Evolutionary conservation across 2,329 filamentous ascomycete genomes (phyloP).

Genomic region (Fusarium oligoseptatum): DNA sequence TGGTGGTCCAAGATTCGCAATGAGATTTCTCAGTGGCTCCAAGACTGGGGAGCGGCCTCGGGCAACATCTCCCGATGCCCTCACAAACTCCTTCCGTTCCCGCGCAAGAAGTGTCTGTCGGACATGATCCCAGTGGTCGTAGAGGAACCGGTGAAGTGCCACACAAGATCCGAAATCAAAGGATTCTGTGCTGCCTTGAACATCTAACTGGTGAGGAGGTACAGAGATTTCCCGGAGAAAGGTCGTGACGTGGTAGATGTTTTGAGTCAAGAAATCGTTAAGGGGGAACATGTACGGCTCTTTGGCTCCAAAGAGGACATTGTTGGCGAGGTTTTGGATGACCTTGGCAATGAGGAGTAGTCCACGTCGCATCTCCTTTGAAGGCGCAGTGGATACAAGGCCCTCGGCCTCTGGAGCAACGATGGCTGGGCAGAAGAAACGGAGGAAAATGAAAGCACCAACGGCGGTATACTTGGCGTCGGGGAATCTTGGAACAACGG

Average conservation of each 20-base stretch:
- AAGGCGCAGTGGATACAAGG: slow-evolving; percentile 70
- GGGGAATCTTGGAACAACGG: slow-evolving; percentile 74
- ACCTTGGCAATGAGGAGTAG: slow-evolving; percentile 78
- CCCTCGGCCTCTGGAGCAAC: slow-evolving; percentile 78
- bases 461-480: slow-evolving; percentile 81
- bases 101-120: slow-evolving; percentile 72
- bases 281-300: slow-evolving; percentile 80
- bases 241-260: slow-evolving; percentile 76
- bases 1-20: slow-evolving; percentile 75
- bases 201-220: slow-evolving; percentile 61
- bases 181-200: slow-evolving; percentile 59
- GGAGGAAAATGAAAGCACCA: slow-evolving; percentile 77
- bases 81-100: slow-evolving; percentile 69
- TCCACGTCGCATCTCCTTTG: slow-evolving; percentile 77
- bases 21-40: slow-evolving; percentile 71
- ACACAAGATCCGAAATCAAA: slow-evolving; percentile 81
- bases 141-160: slow-evolving; percentile 75
- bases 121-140: slow-evolving; percentile 79
- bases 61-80: slow-evolving; percentile 66
- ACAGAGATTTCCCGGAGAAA: slow-evolving; percentile 77
- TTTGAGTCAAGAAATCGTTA: slow-evolving; percentile 76
- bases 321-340: slow-evolving; percentile 79
- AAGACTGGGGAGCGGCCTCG: slow-evolving; percentile 69
- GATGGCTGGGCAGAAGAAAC: slow-evolving; percentile 80
- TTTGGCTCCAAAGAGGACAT: slow-evolving; percentile 78